Conservation (phyloP, 1,284 basidiomycete genomes). For the Ceratobasidium sp. region DNA sequence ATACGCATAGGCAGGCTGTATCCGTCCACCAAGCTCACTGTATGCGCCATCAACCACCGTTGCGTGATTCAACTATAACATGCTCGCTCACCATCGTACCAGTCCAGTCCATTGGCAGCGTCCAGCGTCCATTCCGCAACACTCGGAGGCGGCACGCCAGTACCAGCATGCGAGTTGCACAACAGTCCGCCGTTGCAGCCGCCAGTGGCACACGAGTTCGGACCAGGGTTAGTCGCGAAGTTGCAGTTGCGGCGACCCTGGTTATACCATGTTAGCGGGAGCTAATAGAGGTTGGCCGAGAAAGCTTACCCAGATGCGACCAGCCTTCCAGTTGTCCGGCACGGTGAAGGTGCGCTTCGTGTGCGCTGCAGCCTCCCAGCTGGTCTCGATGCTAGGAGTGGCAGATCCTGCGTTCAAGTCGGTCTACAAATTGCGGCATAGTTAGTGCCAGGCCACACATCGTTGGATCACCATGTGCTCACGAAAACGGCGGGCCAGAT, state of each 20-base stretch:
- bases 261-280: too few relatives aligned
- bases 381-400: slow-evolving; percentile 53
- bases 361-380: slow-evolving; percentile 55
- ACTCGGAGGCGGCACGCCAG: slow-evolving; percentile 51
- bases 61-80: too few relatives aligned
- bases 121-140: slow-evolving; percentile 50
- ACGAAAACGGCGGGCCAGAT: slow-evolving; percentile 56
- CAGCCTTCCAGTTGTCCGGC: slow-evolving; percentile 57
- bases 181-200: slow-evolving; percentile 49
- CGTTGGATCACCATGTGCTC: too few relatives aligned
- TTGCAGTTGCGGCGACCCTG: slow-evolving; percentile 59
- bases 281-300: too few relatives aligned
- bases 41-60: neutral
- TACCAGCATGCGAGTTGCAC: slow-evolving; percentile 47
- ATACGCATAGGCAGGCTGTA: slow-evolving; percentile 52
- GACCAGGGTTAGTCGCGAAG: slow-evolving; percentile 54
- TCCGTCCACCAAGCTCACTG: slow-evolving; percentile 52
- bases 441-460: too few relatives aligned
- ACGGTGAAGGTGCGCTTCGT: slow-evolving; percentile 54
- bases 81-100: slow-evolving; percentile 49
- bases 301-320: slow-evolving; percentile 59
- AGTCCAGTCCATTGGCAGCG: slow-evolving; percentile 44
- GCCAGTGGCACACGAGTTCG: slow-evolving; percentile 45
- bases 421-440: neutral
- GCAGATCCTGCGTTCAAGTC: slow-evolving; percentile 45